Evolutionary conservation across 169 alveolate species (phyloP).

Genomic region (Cryptosporidium ubiquitum): DNA sequence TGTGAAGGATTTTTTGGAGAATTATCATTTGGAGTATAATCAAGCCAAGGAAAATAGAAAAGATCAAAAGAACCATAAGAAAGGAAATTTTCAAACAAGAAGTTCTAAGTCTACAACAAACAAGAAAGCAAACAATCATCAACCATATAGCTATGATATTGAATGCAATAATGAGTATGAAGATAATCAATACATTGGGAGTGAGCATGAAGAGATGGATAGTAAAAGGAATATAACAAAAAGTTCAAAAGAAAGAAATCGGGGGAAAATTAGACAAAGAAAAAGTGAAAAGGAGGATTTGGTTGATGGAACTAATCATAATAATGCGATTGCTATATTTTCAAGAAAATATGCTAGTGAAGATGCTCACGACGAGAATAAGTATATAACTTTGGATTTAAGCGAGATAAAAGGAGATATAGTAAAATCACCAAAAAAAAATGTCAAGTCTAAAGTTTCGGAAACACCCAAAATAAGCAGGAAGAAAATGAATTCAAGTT

Average conservation of each 20-base stretch:
- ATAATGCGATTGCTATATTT: conserved; percentile 5
- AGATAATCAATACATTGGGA: neutral
- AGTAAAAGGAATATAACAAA: neutral
- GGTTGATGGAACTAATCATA: neutral
- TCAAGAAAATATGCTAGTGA: conserved; percentile 60
- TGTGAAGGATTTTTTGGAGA: conserved; percentile 47
- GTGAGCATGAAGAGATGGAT: neutral
- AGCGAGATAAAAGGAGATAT: conserved; percentile 41
- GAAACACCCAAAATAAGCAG: neutral
- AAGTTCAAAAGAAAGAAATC: conserved; percentile 3
- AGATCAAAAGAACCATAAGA: neutral
- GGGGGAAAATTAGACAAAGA: neutral
- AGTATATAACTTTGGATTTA: neutral
- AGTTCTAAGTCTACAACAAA: neutral
- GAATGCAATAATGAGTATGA: neutral
- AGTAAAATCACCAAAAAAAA: neutral
- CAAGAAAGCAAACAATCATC: neutral
- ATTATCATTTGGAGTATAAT: conserved; percentile 18
- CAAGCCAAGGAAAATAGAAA: conserved; percentile 6
- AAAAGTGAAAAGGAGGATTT: neutral
- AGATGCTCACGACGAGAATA: neutral
- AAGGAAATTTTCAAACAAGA: neutral
- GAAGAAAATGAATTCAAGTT: neutral
- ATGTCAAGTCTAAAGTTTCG: neutral
- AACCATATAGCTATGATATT: conserved; percentile 57